Base-by-base conservation (phyloP, 2,329 filamentous ascomycete species). In the Endoconidiophora laricicola region DNA sequence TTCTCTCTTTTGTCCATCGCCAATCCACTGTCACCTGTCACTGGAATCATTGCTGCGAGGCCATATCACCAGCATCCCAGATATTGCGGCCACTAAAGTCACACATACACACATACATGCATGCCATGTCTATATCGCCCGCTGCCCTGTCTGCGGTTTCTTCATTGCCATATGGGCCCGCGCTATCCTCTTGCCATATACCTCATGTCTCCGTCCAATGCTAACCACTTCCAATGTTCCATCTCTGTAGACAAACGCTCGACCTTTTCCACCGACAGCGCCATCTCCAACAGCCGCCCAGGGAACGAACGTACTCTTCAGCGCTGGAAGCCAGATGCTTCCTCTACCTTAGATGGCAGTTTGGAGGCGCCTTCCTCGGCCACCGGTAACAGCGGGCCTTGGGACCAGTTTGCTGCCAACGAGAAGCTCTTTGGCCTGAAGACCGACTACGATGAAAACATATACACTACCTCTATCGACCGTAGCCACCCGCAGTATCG, bases 371-470 rank as follows among this genome's bases (percentile, higher is more conserved):
- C 70, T 2, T 60, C 65, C 14, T 44, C 41, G 12, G 43, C 38
- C 26, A 26, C 14, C 24, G 38, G n/a, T 22, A 49, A 44, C 29
- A 47, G 39, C 42, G 44, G 39, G 23, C 69, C 66, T 7, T 98
- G 91, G 91, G 90, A 98, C 62, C 91, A 98, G 63, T 98, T 98
- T 60, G 83, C 85, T 52, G 81, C 76, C 55, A 96, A 96, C 60
- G 85, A 93, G 65, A 74, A 79, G 50, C 77, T 86, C 26, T 96
- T 94, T 60, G 91, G 91, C 36, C 67, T 93, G 38, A 86, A 79
- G 64, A 91, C 83, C 48, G 86, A 87, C 58, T 98, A 96, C 62
- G 80, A 96, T 60, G 91, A 96, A 65, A 87, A 85, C 58, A 78
- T 91, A 41, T 98, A 98, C 67, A 98, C 91, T 1, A 98, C 91